These are phyloP conservation scores for Aegilops umbellulata DNA, from an alignment of 176 grass and related monocot species.

Conservation along the genomic window DNA sequence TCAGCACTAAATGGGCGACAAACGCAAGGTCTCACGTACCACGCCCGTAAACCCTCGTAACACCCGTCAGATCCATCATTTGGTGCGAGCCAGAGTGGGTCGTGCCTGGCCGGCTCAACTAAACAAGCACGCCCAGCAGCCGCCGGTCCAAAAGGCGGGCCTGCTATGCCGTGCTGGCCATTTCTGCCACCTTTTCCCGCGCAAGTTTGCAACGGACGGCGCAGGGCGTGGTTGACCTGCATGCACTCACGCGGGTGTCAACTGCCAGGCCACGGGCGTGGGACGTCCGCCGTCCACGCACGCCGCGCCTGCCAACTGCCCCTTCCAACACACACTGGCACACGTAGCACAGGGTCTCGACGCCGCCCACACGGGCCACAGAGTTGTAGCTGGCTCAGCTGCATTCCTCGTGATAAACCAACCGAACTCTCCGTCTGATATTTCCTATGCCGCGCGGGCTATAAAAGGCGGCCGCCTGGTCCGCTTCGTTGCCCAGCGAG, in stretches of 20 bases:
- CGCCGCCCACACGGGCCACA: background rate
- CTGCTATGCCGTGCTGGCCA: too few relatives aligned
- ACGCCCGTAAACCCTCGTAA: background rate
- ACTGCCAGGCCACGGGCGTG: background rate
- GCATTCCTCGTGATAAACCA: background rate
- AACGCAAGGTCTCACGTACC: background rate
- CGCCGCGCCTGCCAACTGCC: slow-evolving; percentile 1
- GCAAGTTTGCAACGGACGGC: background rate
- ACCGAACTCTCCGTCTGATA: background rate
- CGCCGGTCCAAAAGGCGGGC: too few relatives aligned
- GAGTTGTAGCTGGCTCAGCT: background rate
- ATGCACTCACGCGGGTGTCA: background rate
- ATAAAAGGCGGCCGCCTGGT: background rate
- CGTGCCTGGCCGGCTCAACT: background rate
- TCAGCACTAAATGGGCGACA: background rate
- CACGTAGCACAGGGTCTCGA: background rate
- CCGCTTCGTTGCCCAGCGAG: background rate
- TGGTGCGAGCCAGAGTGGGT: background rate
- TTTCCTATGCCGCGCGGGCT: background rate
- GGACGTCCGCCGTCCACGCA: background rate
- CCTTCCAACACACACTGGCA: background rate
- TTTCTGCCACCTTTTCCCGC: too few relatives aligned
- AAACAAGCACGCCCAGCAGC: too few relatives aligned
- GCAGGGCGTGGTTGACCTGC: background rate
- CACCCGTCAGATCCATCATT: background rate